Evolutionary conservation across 768 basidiomycete species (phyloP), one percentile per base, ranked within the genome.

Genomic region (Tephrocybe rancida): DNA sequence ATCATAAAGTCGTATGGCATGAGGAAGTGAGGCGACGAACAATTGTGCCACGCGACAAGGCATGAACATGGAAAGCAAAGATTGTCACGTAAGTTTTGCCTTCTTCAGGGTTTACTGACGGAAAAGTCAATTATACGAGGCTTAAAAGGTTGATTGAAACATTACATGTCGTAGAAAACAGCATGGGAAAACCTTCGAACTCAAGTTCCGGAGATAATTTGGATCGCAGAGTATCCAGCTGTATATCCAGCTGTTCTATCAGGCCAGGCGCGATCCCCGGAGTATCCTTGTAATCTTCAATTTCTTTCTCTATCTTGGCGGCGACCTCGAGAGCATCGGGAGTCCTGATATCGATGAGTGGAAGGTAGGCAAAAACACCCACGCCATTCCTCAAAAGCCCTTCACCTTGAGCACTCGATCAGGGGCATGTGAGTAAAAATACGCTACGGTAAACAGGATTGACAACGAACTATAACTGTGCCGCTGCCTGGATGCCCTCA

Each of bases 21-120:
- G 16, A 11, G 2, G 35, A 37, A 13, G 30, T 19, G 9, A 16
- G 10, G 5, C 4, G 35, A 67, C 76, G 38, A 44, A 80, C 80
- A 53, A 84, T 76, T 0, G 76, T 71, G 1, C 83, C 82, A 11
- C 80, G 65, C 8, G 77, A 79, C 54, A 80, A 72, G 1, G 70
- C 69, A 44, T 83, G 76, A 50, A 78, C 78, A 18, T 70, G 57
- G 0, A 69, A 65, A 5, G 58, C 61, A 4, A 68, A 43, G 13
- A 81, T 21, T 76, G 41, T 56, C 82, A 83, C 69, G 60, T 77
- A 22, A 8, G 39, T 41, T 19, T 37, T 37, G 11, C 13, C 35
- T 9, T 9, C 11, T 16, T 37, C 35, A 4, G 35, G 35, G 14
- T 9, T 37, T 37, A 7, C 35, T 37, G 35, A 37, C 5, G 16